A percentile compares a stretch with the other conserved stretches of the same genome.
These are phyloP conservation scores for Lactarius pseudohatsudake DNA, from an alignment of 768 basidiomycete genomes.

Conservation along the genomic window DNA sequence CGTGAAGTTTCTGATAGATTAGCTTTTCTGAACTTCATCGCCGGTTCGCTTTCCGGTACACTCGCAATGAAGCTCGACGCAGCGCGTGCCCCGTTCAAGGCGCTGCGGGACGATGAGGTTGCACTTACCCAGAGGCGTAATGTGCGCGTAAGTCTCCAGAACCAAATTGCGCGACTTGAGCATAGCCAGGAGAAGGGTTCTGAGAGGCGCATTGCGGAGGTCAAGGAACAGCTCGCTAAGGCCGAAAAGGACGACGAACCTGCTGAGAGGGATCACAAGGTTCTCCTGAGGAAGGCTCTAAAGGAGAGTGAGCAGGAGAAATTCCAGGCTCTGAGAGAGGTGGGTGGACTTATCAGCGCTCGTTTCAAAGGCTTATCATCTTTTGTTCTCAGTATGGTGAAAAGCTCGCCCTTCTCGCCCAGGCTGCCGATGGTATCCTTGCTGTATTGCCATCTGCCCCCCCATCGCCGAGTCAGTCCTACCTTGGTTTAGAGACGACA, in stretches of 20 bases:
- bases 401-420: slow-evolving; percentile 70
- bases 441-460: slow-evolving; percentile 66
- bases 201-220: slow-evolving; percentile 67
- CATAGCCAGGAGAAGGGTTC: slow-evolving; percentile 61
- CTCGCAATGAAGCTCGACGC: slow-evolving; percentile 62
- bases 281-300: slow-evolving; percentile 74
- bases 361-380: not conserved
- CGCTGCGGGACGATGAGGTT: slow-evolving; percentile 68
- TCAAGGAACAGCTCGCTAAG: slow-evolving; percentile 67
- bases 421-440: slow-evolving; percentile 65
- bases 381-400: slow-evolving; percentile 62
- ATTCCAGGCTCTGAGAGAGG: slow-evolving; percentile 84
- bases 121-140: slow-evolving; percentile 61
- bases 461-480: slow-evolving; percentile 54
- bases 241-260: slow-evolving; percentile 62
- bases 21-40: slow-evolving; percentile 77
- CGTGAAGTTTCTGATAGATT: slow-evolving; percentile 67
- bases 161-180: slow-evolving; percentile 64
- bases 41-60: slow-evolving; percentile 62
- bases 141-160: slow-evolving; percentile 54
- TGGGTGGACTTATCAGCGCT: slow-evolving; percentile 33
- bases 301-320: slow-evolving; percentile 72
- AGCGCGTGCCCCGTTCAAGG: slow-evolving; percentile 67
- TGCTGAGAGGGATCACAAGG: slow-evolving; percentile 66
- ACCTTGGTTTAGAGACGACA: slow-evolving; percentile 60